Evolutionary conservation across 805 yeast genomes (phyloP), one percentile per base, ranked within the genome.

Genomic region (Starmerella sp.): DNA sequence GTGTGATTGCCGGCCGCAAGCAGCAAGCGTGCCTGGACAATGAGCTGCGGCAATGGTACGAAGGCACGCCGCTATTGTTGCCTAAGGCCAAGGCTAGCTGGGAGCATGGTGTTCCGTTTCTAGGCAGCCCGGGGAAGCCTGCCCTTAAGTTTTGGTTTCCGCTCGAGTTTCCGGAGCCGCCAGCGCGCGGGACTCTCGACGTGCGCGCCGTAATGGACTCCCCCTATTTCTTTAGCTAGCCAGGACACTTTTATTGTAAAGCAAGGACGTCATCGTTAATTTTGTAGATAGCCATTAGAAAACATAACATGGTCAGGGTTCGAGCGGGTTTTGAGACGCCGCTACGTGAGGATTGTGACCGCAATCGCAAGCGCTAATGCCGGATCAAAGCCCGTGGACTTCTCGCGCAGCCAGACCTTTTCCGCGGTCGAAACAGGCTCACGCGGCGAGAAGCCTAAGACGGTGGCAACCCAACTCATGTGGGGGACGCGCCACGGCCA

Each of bases 51-150:
- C 83, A 89, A 1, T 84, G 91, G 22, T 80, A 77, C 55, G 84
- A 90, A 56, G 72, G 80, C 38, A 96, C 89, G 71, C 96, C 97
- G n/a, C 84, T 80, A 64, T 81, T 83, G 14, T 75, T 85, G 39
- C 80, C 82, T 51, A 84, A 83, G 5, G 44, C 32, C 2, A 9
- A 1, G 5, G 47, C 61, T 69, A 54, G 66, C 72, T 3, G 78
- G 84, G 79, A 76, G 71, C 10, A 84, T 93, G 1, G 77, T 87
- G 6, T 73, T 83, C 31, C 80, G 83, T 43, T 73, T 82, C n/a
- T 53, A 1, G 60, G 59, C 37, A 44, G 53, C 17, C 54, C 54
- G 4, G 47, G 59, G 2, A 13, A n/a, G 6, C 50, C 54, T 5
- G 51, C 45, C 3, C 48, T 43, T 9, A 54, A 56, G 57, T 71